Base-by-base conservation (phyloP, 331 rosid species). In the Spiraea crenata region DNA sequence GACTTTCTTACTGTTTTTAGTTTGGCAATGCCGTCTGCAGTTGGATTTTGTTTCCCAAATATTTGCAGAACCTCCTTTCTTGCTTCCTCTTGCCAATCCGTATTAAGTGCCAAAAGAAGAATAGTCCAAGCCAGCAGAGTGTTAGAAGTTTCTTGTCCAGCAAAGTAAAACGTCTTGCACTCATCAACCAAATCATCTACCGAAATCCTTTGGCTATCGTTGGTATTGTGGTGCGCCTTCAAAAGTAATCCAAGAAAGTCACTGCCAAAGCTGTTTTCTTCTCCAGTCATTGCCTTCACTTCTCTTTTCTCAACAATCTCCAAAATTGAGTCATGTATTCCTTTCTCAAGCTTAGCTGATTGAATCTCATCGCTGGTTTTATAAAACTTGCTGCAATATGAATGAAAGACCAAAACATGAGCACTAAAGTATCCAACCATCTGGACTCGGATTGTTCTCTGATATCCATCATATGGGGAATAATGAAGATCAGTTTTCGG, bases 121-220 rank as follows among this genome's bases (percentile, higher is more conserved):
- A 75, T 54, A 60, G 75, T 71, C 84, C 84, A 80, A 12, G 54
- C 62, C 39, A 80, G 81, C 63, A 80, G 51, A 16, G 42, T 25
- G 6, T n/a, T 76, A 5, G 78, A 20, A 39, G 76, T 76, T 47
- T 81, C 84, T 48, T 81, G 84, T 46, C 81, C 81, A 3, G 55
- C 78, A 65, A 80, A 11, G 35, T 66, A 76, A 46, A 80, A 80
- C 3, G 81, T 72, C 71, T 76, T 80, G 71, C 84, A 80, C 57
- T 80, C 84, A 46, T 67, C 78, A 41, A 72, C 50, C 62, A 80
- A 16, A 20, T 72, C 75, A 3, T 72, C 56, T 7, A 61, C 42
- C 5, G 75, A 78, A 41, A 72, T 59, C 7, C 55, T 65, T 16
- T 37, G 38, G 58, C 48, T 68, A 12, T 19, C 44, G 9, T 65